Base-by-base conservation (phyloP, 2,329 filamentous ascomycete species). In the Aspergillus arachidicola region DNA sequence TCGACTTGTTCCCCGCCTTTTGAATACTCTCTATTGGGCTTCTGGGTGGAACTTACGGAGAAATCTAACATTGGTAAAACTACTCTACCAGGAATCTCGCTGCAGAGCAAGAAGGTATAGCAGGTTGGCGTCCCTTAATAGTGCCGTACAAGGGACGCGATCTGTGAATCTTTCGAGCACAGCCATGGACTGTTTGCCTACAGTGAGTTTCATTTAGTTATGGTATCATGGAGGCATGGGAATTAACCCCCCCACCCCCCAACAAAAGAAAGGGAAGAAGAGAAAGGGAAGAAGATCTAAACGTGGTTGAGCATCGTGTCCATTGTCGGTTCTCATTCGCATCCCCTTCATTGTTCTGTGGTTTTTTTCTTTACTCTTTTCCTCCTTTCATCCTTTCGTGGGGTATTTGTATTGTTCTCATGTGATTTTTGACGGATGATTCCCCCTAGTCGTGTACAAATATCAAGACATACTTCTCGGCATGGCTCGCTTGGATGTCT, bases 61-160 rank as follows among this genome's bases (percentile, higher is more conserved):
- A 64, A 69, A 67, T 71, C 71, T 72, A 73, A 76, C 75, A 72
- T 71, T 76, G 75, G 75, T 76, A 76, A 73, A 62, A 74, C 73
- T 64, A 67, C 64, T 69, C 48, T 11, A 55, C 55, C 38, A 23
- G 19, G 3, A 43, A 36, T 65, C 51, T 57, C 32, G 11, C 41
- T 54, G 55, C 51, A 51, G 60, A 64, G 61, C 57, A 61, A 64
- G 66, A 61, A 62, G 64, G 65, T 58, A 64, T 68, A 26, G n/a
- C 23, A 26, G 30, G 23, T 48, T 58, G 34, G 14, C 12, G 45
- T 38, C 30, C 12, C 32, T 26, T 36, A 30, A 36, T 59, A 51
- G 21, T 23, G 45, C 21, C 23, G 45, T 50, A 26, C 32, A 23
- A 38, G 43, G 57, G 32, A 48, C 36, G 19, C 14, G 7, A n/a